These are phyloP conservation scores for Mycena floridula DNA, from an alignment of 768 basidiomycete species.

Conservation along the genomic window DNA sequence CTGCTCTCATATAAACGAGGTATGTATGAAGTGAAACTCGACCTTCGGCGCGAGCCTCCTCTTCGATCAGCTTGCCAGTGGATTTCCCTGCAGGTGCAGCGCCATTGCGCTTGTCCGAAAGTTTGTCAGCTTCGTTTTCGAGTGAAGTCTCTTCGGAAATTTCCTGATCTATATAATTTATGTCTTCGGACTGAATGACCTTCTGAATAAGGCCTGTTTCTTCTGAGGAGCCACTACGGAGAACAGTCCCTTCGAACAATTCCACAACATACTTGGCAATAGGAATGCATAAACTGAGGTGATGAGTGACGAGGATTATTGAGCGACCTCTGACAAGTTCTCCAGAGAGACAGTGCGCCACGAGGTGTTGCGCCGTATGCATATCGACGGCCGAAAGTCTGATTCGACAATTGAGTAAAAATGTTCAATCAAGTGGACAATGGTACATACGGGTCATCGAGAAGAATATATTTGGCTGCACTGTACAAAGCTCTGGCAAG, in stretches of 20 bases:
- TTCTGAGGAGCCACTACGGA: constrained; percentile 44
- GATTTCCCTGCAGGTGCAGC: constrained; percentile 4
- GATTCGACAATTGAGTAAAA: constrained; percentile 8
- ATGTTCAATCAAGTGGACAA: constrained; percentile 11
- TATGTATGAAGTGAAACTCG: constrained; percentile 55
- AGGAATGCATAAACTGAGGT: constrained; percentile 67
- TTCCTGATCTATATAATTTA: constrained; percentile 29
- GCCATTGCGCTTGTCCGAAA: not conserved
- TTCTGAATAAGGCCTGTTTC: constrained; percentile 35
- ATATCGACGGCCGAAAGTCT: constrained; percentile 70
- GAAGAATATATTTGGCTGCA: constrained; percentile 56
- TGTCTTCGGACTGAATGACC: constrained; percentile 42
- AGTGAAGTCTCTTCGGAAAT: constrained; percentile 16
- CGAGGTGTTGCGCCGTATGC: constrained; percentile 70
- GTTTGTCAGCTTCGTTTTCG: constrained; percentile 29
- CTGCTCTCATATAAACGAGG: constrained; percentile 55
- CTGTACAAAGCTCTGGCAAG: constrained; percentile 81
- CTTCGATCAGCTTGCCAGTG: constrained; percentile 55
- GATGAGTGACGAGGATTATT: constrained; percentile 80
- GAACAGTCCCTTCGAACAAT: constrained; percentile 41
- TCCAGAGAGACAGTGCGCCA: constrained; percentile 57
- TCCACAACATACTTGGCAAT: constrained; percentile 64
- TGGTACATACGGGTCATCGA: constrained; percentile 64
- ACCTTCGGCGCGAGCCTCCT: constrained; percentile 62
- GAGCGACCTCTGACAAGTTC: constrained; percentile 59